Evolutionary conservation across 2,329 filamentous ascomycete species (phyloP).

Genomic region (Colletotrichum plurivorum): DNA sequence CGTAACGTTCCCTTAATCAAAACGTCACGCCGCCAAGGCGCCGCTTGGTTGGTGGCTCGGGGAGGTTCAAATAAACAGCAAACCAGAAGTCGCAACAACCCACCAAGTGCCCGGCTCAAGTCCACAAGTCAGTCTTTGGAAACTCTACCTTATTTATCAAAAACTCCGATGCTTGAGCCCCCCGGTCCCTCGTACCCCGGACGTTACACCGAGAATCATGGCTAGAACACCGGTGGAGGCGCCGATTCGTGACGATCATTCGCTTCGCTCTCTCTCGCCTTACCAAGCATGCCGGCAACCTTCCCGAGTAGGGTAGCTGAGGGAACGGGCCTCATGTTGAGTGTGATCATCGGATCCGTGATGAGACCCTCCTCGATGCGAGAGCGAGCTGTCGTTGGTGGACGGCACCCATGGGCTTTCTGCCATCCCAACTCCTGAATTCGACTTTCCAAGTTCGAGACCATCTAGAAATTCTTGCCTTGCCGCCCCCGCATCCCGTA

Average conservation of each 20-base stretch:
- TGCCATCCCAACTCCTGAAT: no score
- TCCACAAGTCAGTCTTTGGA: no score
- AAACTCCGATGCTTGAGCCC: constrained; percentile 15
- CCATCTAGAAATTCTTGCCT: neutral
- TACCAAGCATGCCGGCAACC: no score
- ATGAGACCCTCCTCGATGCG: no score
- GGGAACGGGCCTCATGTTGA: no score
- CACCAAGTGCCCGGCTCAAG: neutral
- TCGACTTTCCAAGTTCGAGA: no score
- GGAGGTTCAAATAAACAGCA: constrained; percentile 24
- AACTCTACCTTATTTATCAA: constrained; percentile 25
- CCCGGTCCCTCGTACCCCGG: neutral
- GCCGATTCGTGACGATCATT: neutral
- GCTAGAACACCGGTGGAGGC: neutral
- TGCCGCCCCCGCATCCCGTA: constrained; percentile 23
- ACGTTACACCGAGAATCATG: neutral
- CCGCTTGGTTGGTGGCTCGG: neutral
- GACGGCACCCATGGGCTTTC: no score
- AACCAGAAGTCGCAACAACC: constrained; percentile 17
- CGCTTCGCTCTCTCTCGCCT: neutral
- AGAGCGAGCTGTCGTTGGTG: no score
- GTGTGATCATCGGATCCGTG: no score
- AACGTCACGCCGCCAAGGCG: constrained; percentile 7
- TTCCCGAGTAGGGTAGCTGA: no score
- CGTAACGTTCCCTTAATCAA: constrained; percentile 6